Evolutionary conservation across 176 grass and related monocot genomes (phyloP), one percentile per base, ranked within the genome.

Genomic region (Musa beccarii): DNA sequence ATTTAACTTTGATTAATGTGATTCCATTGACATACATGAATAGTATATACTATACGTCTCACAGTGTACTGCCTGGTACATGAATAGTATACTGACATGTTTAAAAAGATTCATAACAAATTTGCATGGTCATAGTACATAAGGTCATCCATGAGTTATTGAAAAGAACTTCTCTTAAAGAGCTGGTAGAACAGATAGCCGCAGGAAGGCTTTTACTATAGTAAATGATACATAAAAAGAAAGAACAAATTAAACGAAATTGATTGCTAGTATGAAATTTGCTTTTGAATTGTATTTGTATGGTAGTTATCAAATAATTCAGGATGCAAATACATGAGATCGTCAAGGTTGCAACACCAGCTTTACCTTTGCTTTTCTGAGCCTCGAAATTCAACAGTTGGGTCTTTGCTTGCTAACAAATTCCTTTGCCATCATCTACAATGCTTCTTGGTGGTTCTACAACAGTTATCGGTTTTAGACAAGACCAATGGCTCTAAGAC

Each of bases 311-410:
- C 34, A 43, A 43, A 43, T 43, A 43, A 43, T 43, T 6, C 34
- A 43, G 34, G 4, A 5, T 17, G 57, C 20, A 62, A 21, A 34
- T 34, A 57, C 15, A 28, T 74, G 26, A 29, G 57, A n/a, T 66
- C 43, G 14, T 17, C 28, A 75, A 34, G 62, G 54, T 78, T 61
- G 53, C 51, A 69, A 63, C 54, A 23, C 2, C 77, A 63, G 15
- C 16, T 59, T 80, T 65, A 98, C 90, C 95, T 94, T 87, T 98
- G 90, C 66, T 94, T 98, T 84, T 98, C 88, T 79, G 86, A 91
- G 86, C 73, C 86, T 52, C 80, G 86, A 52, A 65, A 23, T 81
- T 89, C 80, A 84, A 87, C 75, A 15, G 55, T 22, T 20, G 79
- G 14, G 1, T 21, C 67, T 77, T 75, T 51, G 59, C 64, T 76